Percentiles rank a stretch among this genome's conserved stretches.
Evolutionary conservation across 2,329 filamentous ascomycete genomes (phyloP).

Genomic region (Ceratocystis cubensis): DNA sequence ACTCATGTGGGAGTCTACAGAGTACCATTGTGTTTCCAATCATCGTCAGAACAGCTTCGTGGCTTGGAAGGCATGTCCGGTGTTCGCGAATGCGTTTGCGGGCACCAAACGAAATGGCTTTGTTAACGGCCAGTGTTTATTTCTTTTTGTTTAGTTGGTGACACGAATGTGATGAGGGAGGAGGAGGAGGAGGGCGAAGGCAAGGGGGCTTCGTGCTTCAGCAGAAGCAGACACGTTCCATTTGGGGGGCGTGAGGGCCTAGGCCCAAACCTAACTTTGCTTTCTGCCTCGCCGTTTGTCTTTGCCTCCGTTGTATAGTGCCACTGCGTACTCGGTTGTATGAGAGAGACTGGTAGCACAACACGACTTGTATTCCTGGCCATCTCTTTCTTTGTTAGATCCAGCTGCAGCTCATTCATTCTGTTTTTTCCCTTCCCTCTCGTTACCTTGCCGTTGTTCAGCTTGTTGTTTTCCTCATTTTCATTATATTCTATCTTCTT

Average conservation of each 20-base stretch:
- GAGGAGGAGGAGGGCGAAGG: too few species aligned
- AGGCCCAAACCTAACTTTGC: too few species aligned
- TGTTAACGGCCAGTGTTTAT: not conserved
- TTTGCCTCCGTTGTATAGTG: not conserved
- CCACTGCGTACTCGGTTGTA: not conserved
- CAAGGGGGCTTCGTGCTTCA: not conserved
- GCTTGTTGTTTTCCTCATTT: constrained; percentile 25
- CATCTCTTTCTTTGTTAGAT: not conserved
- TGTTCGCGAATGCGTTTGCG: constrained; percentile 23
- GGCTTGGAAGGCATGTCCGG: constrained; percentile 33
- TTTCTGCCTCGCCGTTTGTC: not conserved
- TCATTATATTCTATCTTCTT: constrained; percentile 18
- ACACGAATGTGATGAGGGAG: not conserved
- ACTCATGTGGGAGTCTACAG: constrained; percentile 21
- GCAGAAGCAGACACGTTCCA: not conserved
- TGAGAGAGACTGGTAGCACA: not conserved
- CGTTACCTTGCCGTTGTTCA: constrained; percentile 21
- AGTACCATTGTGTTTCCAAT: not conserved
- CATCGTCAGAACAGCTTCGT: not conserved
- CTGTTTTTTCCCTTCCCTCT: constrained; percentile 25
- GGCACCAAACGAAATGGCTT: constrained; percentile 12
- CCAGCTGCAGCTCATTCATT: constrained; percentile 21
- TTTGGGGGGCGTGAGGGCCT: constrained; percentile 8
- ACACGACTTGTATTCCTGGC: constrained; percentile 14
- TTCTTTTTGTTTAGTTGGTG: not conserved